Conservation (phyloP, 768 basidiomycete species). For the Terana coerulea region DNA sequence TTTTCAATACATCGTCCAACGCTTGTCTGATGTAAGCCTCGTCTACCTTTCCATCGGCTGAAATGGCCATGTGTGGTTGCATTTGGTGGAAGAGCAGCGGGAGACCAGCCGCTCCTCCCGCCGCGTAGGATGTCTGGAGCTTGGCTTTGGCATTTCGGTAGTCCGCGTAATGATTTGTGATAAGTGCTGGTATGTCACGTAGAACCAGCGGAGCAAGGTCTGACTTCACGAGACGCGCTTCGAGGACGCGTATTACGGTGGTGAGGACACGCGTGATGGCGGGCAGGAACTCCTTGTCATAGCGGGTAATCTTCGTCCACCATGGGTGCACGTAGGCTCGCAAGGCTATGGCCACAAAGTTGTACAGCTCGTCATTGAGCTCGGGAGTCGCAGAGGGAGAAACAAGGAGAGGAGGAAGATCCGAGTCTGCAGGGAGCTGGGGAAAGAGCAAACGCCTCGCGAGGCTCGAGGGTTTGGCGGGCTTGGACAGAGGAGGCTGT, state of each 20-base stretch:
- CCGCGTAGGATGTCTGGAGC: conserved; percentile 64
- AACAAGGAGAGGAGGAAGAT: conserved; percentile 52
- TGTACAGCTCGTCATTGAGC: conserved; percentile 68
- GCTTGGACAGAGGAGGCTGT: conserved; percentile 7
- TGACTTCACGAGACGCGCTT: conserved; percentile 47
- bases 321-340: conserved; percentile 78
- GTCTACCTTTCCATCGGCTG: conserved; percentile 60
- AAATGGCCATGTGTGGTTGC: conserved; percentile 82
- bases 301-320: conserved; percentile 82
- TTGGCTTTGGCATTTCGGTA: conserved; percentile 67
- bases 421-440: conserved; percentile 35
- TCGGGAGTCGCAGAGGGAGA: conserved; percentile 43
- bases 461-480: conserved; percentile 19
- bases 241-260: conserved; percentile 55
- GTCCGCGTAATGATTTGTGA: conserved; percentile 77
- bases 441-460: conserved; percentile 42
- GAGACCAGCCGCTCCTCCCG: conserved; percentile 58
- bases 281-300: conserved; percentile 80
- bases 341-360: conserved; percentile 75
- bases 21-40: conserved; percentile 77
- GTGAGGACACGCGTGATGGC: conserved; percentile 60
- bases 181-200: conserved; percentile 55
- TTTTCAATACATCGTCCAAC: conserved; percentile 70
- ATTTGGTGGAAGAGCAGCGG: conserved; percentile 72
- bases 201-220: conserved; percentile 64